These are phyloP conservation scores for Alternaria solani DNA, from an alignment of 2,329 filamentous ascomycete genomes.

Conservation along the genomic window DNA sequence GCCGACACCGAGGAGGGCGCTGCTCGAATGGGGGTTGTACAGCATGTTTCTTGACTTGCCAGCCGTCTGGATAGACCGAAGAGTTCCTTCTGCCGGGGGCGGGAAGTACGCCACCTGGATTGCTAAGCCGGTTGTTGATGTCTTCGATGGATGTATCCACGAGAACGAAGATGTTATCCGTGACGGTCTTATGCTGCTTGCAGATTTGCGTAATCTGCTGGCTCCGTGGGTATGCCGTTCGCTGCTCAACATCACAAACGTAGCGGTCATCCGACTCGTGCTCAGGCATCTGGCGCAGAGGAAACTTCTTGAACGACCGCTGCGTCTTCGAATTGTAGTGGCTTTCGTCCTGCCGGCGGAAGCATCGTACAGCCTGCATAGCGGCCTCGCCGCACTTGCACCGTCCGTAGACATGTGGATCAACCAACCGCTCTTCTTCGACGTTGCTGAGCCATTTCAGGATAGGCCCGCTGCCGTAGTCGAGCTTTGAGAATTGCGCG, in stretches of 20 bases:
- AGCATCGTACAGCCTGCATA: not conserved
- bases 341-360: not conserved
- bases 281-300: not conserved
- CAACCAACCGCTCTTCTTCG: not conserved
- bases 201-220: not conserved
- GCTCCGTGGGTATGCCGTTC: not conserved
- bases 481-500: not conserved
- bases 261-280: not conserved
- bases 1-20: not conserved
- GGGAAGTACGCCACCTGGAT: not conserved
- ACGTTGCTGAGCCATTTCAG: not conserved
- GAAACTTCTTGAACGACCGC: not conserved
- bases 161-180: not conserved
- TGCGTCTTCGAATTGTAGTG: not conserved
- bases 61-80: no score
- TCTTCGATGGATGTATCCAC: not conserved
- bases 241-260: not conserved
- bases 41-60: no score
- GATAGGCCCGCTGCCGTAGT: not conserved
- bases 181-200: not conserved
- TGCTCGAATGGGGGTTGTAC: not conserved
- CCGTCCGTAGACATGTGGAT: not conserved
- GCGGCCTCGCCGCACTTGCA: not conserved
- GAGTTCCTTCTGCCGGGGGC: not conserved
- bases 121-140: not conserved